Evolutionary conservation across 2,329 filamentous ascomycete species (phyloP).

Genomic region (Teratosphaeria pseudoeucalypti): DNA sequence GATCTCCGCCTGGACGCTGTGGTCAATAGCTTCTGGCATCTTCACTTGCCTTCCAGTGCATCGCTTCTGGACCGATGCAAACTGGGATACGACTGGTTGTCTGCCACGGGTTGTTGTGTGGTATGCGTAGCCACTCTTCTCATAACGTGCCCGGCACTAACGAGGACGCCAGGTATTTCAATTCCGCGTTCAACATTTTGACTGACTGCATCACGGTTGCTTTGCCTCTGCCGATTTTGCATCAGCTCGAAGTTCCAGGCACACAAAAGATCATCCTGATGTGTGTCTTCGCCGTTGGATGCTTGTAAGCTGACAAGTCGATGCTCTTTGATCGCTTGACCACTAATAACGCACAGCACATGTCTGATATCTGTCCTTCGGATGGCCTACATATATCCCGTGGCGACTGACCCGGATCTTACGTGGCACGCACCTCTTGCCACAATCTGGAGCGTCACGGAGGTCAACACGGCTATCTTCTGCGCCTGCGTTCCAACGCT

Average conservation of each 20-base stretch:
- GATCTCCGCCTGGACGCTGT: constrained; percentile 2
- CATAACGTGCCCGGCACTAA: background rate
- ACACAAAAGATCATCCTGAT: background rate
- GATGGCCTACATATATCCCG: background rate
- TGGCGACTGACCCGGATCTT: background rate
- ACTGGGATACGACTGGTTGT: constrained; percentile 3
- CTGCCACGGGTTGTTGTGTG: constrained; percentile 4
- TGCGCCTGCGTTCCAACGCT: background rate
- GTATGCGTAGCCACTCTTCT: background rate
- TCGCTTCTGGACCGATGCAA: constrained; percentile 4
- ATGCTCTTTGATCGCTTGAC: background rate
- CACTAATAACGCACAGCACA: background rate
- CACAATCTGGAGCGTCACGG: background rate
- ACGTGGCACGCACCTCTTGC: background rate
- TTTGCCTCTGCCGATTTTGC: background rate
- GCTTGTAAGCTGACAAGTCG: background rate
- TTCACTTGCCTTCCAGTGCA: constrained; percentile 5
- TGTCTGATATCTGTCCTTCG: background rate
- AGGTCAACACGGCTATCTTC: background rate
- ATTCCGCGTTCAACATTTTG: constrained; percentile 5
- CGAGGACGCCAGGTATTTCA: constrained; percentile 1
- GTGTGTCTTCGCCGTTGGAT: background rate
- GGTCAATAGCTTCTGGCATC: constrained; percentile 5
- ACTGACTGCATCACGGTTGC: constrained; percentile 3
- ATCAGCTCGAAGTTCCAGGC: background rate